Base-by-base conservation (phyloP, 306 rosid species). In the Sophora flavescens region DNA sequence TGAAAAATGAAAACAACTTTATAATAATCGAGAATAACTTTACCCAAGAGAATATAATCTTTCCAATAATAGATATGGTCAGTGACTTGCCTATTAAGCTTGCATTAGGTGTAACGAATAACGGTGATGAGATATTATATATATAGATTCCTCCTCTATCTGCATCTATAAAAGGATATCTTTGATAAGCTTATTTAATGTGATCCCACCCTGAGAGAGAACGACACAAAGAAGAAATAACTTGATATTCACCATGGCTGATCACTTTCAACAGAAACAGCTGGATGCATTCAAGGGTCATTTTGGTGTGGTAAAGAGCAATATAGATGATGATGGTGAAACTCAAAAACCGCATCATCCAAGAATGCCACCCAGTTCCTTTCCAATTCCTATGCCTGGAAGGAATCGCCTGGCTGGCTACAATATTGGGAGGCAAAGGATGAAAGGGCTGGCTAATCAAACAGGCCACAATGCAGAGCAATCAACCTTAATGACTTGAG, bases 341-440 rank as follows among this genome's bases (percentile, higher is more conserved):
- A 39, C 56, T 59, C 72, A 57, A 48, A 71, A 77, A 30, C 11
- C 10, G 54, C 68, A 69, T 33, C 17, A 5, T 67, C 82, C 82
- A 77, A 58, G 17, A 57, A 78, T 78, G 79, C 72, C 66, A 11
- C 10, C 82, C 1, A 66, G 16, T 38, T 50, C 80, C 0, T 73
- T 72, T 32, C 76, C 77, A 36, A 58, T 66, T 66, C 86, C 86
- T 39, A 47, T 82, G 30, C 86, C 86, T 0, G 86, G 86, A 30
- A 66, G 54, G 68, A 82, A 82, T 66, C 82, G 82, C 2, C 50
- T 15, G 15, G 13, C 0, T n/a, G 41, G 76, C 50, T 9, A 68
- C 48, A n/a, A n/a, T n/a, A 4, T 6, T 68, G 28, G 82, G 78
- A 66, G 4, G 6, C 67, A 72, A 58, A 77, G 70, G 54, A 4